These are phyloP conservation scores for Cyberlindnera subsufficiens DNA, from an alignment of 805 yeast species.

Conservation along the genomic window DNA sequence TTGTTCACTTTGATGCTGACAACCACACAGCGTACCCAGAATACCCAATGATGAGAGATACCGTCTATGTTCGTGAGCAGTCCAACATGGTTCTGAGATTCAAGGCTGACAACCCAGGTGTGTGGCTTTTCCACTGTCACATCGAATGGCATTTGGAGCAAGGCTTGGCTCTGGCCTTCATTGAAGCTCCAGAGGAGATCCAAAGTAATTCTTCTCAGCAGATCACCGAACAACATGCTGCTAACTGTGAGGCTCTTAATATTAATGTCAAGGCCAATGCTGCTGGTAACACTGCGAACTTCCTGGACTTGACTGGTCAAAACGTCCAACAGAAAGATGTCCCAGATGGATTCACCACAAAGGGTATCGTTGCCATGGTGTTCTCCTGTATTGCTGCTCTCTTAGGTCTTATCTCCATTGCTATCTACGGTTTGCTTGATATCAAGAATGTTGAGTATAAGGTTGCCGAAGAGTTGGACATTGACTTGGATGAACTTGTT, in stretches of 20 bases:
- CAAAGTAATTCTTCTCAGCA: constrained; percentile 48
- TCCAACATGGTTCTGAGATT: constrained; percentile 84
- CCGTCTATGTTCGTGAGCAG: constrained; percentile 71
- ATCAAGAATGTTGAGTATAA: constrained; percentile 60
- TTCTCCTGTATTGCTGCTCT: constrained; percentile 86
- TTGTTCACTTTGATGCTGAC: constrained; percentile 45
- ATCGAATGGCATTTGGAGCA: constrained; percentile 97
- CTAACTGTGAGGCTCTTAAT: constrained; percentile 53
- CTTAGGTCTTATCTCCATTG: constrained; percentile 71
- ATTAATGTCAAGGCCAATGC: constrained; percentile 72
- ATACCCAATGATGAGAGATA: constrained; percentile 81
- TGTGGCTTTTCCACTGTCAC: constrained; percentile 98
- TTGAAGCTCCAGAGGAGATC: constrained; percentile 78
- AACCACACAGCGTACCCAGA: constrained; percentile 52
- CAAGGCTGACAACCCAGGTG: constrained; percentile 93
- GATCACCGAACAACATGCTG: constrained; percentile 54
- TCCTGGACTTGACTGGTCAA: constrained; percentile 67
- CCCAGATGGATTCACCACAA: constrained; percentile 90
- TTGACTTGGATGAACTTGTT: constrained; percentile 10
- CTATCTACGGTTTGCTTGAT: constrained; percentile 83
- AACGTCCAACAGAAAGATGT: constrained; percentile 59
- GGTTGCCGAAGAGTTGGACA: constrained; percentile 31
- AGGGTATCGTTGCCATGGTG: constrained; percentile 90
- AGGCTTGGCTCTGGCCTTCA: constrained; percentile 75
- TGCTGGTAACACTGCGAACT: constrained; percentile 66